phyloP scores from a whole-genome alignment of 495 filamentous ascomycete genomes.

The Aeminium ludgeri region DNA sequence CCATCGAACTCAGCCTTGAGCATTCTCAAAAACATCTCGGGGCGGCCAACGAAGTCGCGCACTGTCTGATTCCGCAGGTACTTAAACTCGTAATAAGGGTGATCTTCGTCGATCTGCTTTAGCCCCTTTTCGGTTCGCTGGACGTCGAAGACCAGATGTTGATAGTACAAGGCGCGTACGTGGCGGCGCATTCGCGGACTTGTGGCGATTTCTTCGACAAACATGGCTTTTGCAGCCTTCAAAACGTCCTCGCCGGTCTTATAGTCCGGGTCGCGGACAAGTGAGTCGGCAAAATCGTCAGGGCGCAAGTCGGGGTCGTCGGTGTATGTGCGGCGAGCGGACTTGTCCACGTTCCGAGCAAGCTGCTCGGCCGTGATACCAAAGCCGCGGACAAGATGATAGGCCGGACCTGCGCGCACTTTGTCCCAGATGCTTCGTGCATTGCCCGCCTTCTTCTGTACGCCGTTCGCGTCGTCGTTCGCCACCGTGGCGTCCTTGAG shows the following conservation, averaged over 20 bases:
- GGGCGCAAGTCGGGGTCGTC: slow-evolving; percentile 65
- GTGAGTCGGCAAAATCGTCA: slow-evolving; percentile 54
- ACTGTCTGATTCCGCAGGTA: slow-evolving; percentile 81
- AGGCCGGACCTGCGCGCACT: slow-evolving; percentile 59
- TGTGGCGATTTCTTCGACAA: slow-evolving; percentile 74
- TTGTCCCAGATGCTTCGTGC: slow-evolving; percentile 62
- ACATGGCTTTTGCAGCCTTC: slow-evolving; percentile 65
- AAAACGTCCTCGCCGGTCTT: slow-evolving; percentile 58
- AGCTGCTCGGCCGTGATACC: slow-evolving; percentile 80
- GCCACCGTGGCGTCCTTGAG: slow-evolving; percentile 51
- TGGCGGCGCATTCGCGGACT: slow-evolving; percentile 82
- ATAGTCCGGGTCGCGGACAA: slow-evolving; percentile 51
- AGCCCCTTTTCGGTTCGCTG: slow-evolving; percentile 84
- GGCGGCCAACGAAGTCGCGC: slow-evolving; percentile 49
- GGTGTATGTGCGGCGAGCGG: slow-evolving; percentile 58
- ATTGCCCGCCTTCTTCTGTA: slow-evolving; percentile 64
- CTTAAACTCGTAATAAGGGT: slow-evolving; percentile 95
- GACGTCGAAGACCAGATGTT: slow-evolving; percentile 65
- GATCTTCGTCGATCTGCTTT: slow-evolving; percentile 84
- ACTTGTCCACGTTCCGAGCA: slow-evolving; percentile 64
- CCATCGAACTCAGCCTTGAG: slow-evolving; percentile 90
- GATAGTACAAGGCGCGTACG: slow-evolving; percentile 66
- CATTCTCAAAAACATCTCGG: slow-evolving; percentile 87
- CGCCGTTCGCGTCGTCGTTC: slow-evolving; percentile 34
- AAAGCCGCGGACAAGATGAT: slow-evolving; percentile 70